Conservation (phyloP, 2,329 filamentous ascomycete species). For the Coleophoma eucalyptorum region DNA sequence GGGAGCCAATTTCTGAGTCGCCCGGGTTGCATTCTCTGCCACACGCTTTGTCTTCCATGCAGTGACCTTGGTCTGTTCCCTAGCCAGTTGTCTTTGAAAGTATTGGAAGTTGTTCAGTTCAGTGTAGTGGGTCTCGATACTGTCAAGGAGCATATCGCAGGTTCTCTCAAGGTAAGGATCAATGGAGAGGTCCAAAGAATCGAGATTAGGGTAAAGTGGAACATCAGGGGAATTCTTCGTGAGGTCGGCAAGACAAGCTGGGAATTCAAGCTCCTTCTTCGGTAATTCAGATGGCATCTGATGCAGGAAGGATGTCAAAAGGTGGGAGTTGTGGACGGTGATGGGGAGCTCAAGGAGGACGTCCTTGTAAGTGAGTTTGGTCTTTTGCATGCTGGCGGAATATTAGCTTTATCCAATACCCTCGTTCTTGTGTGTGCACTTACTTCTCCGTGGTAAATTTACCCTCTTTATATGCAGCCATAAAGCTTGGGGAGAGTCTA, state of each 20-base stretch:
- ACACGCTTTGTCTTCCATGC: slow-evolving; percentile 97
- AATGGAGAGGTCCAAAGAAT: slow-evolving; percentile 82
- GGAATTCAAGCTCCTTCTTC: slow-evolving; percentile 67
- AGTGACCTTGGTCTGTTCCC: slow-evolving; percentile 94
- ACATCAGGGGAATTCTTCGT: slow-evolving; percentile 57
- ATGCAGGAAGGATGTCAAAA: slow-evolving; percentile 92
- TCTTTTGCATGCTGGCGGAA: slow-evolving; percentile 76
- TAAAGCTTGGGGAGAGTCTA: slow-evolving; percentile 81
- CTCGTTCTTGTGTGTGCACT: slow-evolving; percentile 26
- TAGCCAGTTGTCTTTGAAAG: slow-evolving; percentile 89
- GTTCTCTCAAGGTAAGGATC: slow-evolving; percentile 99
- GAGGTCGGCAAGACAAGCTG: slow-evolving; percentile 75
- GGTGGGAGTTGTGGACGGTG: slow-evolving; percentile 91
- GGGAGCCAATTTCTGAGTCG: slow-evolving; percentile 80
- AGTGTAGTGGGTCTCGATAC: slow-evolving; percentile 96
- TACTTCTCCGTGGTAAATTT: slow-evolving; percentile 98
- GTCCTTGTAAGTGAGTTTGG: slow-evolving; percentile 88
- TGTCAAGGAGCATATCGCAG: slow-evolving; percentile 91
- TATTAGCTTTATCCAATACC: slow-evolving; percentile 7
- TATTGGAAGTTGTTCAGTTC: slow-evolving; percentile 99
- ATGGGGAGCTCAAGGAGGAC: slow-evolving; percentile 90
- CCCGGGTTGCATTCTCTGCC: slow-evolving; percentile 84
- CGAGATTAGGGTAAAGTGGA: slow-evolving; percentile 82
- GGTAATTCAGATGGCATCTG: slow-evolving; percentile 72
- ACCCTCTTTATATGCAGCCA: slow-evolving; percentile 86